Base-by-base conservation (phyloP, 2,329 filamentous ascomycete species). In the Cercospora brassicicola region DNA sequence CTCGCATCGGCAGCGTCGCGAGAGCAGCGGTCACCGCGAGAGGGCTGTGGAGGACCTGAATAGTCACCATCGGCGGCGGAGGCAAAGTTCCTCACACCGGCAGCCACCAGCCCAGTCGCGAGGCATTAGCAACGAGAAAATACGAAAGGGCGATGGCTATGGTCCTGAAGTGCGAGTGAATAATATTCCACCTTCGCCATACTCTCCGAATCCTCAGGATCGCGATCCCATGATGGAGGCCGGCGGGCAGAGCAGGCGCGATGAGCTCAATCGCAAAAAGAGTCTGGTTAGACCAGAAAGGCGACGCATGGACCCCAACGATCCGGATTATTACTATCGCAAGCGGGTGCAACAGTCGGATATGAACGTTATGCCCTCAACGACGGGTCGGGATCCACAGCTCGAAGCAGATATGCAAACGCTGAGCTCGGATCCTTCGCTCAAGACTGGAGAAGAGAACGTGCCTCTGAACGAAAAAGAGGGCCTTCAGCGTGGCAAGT, bases 321-420 rank as follows among this genome's bases (percentile, higher is more conserved):
- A 98, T 78, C 93, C 94, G 13, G 96, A 98, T 79, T 99, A 97
- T 78, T 88, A 97, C 81, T 99, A 99, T 81, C 89, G 93, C 73
- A 91, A 96, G 79, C 62, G 62, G n/a, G 62, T 64, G 15, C 94
- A 97, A 87, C 93, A 96, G 9, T 91, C 93, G 75, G 91, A 94
- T 72, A 97, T 99, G 93, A 86, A 90, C 65, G 91, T 93, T 4
- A 85, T 93, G 72, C 95, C 96, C 0, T 98, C 95, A 0, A 91
- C 92, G 6, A 98, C 95, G 0, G 95, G 95, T 69, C 91, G 96
- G 74, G 94, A 98, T 75, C 93, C 94, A 2, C 88, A 96, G 62
- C 81, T 91, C 64, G 94, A 97, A 79, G 80, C 84, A 61, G 82
- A 81, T 18, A 81, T 85, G 67, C 78, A 78, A 2, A 89, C 86